Evolutionary conservation across 225 moss, liverwort and hornwort species (phyloP).

Genomic region (Straminergon stramineum): DNA sequence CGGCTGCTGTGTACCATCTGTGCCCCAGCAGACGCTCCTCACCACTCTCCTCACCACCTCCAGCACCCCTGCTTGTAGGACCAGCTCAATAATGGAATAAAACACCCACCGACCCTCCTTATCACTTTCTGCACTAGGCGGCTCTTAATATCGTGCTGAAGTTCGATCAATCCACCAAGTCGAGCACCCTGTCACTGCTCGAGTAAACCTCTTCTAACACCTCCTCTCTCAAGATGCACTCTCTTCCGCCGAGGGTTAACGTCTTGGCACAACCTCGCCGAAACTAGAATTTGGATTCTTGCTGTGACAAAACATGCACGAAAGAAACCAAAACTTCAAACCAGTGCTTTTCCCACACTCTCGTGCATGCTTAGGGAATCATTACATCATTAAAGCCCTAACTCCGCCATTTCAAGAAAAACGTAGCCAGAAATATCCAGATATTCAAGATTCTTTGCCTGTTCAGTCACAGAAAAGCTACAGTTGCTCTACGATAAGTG

Average conservation of each 20-base stretch:
- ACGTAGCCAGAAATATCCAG: neutral
- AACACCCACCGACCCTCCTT: neutral
- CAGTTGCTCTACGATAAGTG: neutral
- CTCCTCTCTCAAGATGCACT: neutral
- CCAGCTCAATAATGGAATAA: neutral
- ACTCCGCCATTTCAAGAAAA: neutral
- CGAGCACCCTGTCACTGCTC: neutral
- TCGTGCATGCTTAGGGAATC: neutral
- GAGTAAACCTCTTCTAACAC: neutral
- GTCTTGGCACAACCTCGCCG: neutral
- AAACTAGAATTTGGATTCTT: neutral
- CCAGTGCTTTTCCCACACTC: neutral
- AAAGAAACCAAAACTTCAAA: neutral
- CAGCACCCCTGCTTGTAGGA: slow-evolving; percentile 28
- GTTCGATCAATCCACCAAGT: neutral
- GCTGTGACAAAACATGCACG: neutral
- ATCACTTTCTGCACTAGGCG: neutral
- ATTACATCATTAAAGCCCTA: neutral
- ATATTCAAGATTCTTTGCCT: neutral
- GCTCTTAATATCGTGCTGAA: neutral
- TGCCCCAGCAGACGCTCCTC: slow-evolving; percentile 72
- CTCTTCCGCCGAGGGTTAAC: neutral
- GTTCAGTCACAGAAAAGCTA: neutral
- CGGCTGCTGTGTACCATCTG: slow-evolving; percentile 75
- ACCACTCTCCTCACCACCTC: slow-evolving; percentile 58